phyloP scores from a whole-genome alignment of 106 monocot species.

The Dioscorea dumetorum region DNA sequence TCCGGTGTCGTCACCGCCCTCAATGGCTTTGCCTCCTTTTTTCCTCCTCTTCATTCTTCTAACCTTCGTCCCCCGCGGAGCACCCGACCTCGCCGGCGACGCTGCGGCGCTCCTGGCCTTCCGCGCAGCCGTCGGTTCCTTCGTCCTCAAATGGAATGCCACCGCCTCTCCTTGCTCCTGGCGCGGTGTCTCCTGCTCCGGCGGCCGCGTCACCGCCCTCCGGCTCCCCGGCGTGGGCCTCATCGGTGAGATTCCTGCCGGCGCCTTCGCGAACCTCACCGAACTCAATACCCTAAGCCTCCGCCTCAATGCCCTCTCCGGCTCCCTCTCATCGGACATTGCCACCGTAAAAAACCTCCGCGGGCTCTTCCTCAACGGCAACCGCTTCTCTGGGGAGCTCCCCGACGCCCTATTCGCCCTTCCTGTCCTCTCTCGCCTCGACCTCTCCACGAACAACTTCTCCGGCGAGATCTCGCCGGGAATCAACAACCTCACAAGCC shows the following conservation, averaged over 20 bases:
- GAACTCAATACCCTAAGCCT: constrained; percentile 25
- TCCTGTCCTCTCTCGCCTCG: constrained; percentile 23
- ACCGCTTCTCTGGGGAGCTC: constrained; percentile 32
- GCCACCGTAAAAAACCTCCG: constrained; percentile 18
- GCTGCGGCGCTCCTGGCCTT: not conserved
- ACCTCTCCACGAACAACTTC: constrained; percentile 21
- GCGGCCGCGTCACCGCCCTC: not conserved
- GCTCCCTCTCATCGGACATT: constrained; percentile 34
- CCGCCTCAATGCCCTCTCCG: constrained; percentile 35
- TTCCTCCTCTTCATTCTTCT: not conserved
- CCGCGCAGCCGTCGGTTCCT: not conserved
- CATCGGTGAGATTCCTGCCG: constrained; percentile 18
- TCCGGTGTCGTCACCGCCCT: too few species aligned
- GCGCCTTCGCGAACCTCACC: constrained; percentile 32
- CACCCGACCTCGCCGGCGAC: not conserved
- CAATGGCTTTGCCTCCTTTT: too few species aligned
- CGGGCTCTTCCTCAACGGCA: constrained; percentile 30
- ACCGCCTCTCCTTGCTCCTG: not conserved
- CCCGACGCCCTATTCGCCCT: constrained; percentile 18
- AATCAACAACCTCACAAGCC: not conserved
- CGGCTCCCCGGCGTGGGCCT: constrained; percentile 6
- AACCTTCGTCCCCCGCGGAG: not conserved
- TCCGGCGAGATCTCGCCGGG: constrained; percentile 4
- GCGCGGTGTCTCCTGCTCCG: not conserved
- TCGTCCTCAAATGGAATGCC: not conserved